Conservation (phyloP, 2,329 filamentous ascomycete genomes). For the Fusarium beomiforme region DNA sequence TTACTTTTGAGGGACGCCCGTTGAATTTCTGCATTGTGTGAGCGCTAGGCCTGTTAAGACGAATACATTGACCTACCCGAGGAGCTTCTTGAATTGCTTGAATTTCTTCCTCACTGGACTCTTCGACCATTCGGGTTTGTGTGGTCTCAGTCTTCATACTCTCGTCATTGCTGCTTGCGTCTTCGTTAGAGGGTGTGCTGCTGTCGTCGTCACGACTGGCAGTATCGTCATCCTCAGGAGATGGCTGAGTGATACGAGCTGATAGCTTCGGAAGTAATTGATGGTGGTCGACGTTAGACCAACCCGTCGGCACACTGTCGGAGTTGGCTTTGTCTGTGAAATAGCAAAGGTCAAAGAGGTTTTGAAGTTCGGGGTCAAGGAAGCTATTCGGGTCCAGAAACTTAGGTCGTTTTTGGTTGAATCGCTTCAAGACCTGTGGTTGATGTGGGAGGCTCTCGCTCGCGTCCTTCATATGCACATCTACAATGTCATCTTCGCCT, state of each 20-base stretch:
- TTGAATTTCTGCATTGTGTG: slow-evolving; percentile 23
- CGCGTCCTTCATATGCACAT: slow-evolving; percentile 83
- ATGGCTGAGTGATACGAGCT: slow-evolving; percentile 56
- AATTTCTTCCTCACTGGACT: slow-evolving; percentile 66
- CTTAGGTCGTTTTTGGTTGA: slow-evolving; percentile 61
- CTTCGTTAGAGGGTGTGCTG: slow-evolving; percentile 60
- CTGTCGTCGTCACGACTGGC: slow-evolving; percentile 60
- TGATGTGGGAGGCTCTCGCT: slow-evolving; percentile 45
- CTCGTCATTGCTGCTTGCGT: slow-evolving; percentile 64
- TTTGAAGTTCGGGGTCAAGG: slow-evolving; percentile 71
- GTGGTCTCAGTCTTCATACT: slow-evolving; percentile 45
- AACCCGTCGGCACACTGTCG: slow-evolving; percentile 75
- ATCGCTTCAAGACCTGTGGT: slow-evolving; percentile 53
- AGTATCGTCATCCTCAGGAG: slow-evolving; percentile 57
- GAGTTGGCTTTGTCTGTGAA: slow-evolving; percentile 60
- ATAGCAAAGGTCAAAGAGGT: slow-evolving; percentile 81
- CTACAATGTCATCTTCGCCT: slow-evolving; percentile 90
- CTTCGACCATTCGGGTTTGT: slow-evolving; percentile 67
- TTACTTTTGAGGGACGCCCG: slow-evolving; percentile 44
- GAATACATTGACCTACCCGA: slow-evolving; percentile 38
- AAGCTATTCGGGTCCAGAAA: slow-evolving; percentile 65
- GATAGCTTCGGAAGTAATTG: slow-evolving; percentile 65
- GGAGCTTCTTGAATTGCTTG: slow-evolving; percentile 48
- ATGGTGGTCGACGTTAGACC: slow-evolving; percentile 68
- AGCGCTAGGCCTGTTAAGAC: neutral